Base-by-base conservation (phyloP, 2,329 filamentous ascomycete genomes). In the Exophiala mesophila region DNA sequence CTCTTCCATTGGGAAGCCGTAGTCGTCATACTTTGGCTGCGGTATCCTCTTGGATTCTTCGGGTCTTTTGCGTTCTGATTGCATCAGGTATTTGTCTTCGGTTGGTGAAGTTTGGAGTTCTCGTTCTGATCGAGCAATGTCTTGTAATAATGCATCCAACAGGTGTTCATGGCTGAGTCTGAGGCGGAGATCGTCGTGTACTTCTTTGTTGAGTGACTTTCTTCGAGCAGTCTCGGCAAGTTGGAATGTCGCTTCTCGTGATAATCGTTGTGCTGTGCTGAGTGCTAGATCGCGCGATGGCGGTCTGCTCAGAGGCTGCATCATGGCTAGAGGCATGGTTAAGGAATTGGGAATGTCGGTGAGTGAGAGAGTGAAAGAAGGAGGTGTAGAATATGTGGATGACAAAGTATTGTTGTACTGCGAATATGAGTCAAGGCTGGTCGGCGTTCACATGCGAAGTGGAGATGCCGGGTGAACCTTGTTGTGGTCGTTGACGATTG, bases 161-260 rank as follows among this genome's bases (percentile, higher is more conserved):
- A 56, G 21, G 24, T 54, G 50, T n/a, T 36, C 52, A 31, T 54
- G 52, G 37, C 52, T 53, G 31, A 56, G 47, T 45, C 41, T 47
- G 41, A 54, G 49, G 26, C 53, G 32, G 17, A 56, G 45, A 34
- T 54, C 49, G 8, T 50, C 45, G 17, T 42, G 46, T 10, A 54
- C 49, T 2, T 41, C 15, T 20, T 38, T 44, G 30, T 52, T 44
- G 21, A 39, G 45, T 3, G 52, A 53, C 38, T 56, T 56, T 31
- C 50, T 47, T 30, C 52, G 39, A 21, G 53, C 53, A 2, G 45
- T 42, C 30, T 49, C 49, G 41, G 52, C 52, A 29, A 56, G 40
- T 19, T 49, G 45, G 31, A 51, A 53, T 38, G 53, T 53, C 33
- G 51, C 49, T 44, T 56, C 53, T 23, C 53, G 42, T 17, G 53